Evolutionary conservation across 331 rosid species (phyloP).

Genomic region (Saraca asoca): DNA sequence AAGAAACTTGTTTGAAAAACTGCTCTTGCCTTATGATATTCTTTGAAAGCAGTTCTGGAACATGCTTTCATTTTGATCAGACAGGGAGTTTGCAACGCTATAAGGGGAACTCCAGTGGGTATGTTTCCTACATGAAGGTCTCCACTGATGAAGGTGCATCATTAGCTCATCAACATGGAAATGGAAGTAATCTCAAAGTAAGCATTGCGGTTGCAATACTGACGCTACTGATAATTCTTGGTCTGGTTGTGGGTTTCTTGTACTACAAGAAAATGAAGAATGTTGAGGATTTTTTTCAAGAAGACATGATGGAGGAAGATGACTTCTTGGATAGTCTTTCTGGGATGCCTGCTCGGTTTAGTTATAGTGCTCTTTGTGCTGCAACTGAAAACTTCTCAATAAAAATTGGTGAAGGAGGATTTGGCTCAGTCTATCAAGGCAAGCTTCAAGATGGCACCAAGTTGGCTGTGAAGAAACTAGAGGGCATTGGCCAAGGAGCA

Average conservation of each 20-base stretch:
- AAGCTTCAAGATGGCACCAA: conserved; percentile 67
- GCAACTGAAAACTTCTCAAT: conserved; percentile 73
- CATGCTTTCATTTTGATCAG: conserved; percentile 66
- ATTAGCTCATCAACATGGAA: conserved; percentile 12
- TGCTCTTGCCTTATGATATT: conserved; percentile 85
- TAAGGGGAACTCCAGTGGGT: conserved; percentile 45
- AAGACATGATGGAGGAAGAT: conserved; percentile 60
- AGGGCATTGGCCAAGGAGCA: conserved; percentile 83
- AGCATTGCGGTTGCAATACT: conserved; percentile 40
- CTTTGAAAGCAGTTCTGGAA: conserved; percentile 71
- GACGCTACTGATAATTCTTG: conserved; percentile 43
- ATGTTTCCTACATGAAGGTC: conserved; percentile 69
- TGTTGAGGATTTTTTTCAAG: conserved; percentile 35
- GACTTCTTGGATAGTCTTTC: conserved; percentile 68
- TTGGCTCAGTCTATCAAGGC: conserved; percentile 86
- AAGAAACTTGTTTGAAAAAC: conserved; percentile 59
- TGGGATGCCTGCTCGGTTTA: conserved; percentile 65
- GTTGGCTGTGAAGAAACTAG: conserved; percentile 88
- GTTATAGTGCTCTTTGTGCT: conserved; percentile 56
- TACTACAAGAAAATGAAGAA: conserved; percentile 41
- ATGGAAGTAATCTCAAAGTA: conserved; percentile 34
- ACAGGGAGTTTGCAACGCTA: conserved; percentile 65
- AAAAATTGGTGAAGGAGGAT: conserved; percentile 91
- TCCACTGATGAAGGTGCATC: conserved; percentile 33
- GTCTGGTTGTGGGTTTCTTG: conserved; percentile 50